These are phyloP conservation scores for Mycena pura DNA, from an alignment of 768 basidiomycete species.

Conservation along the genomic window DNA sequence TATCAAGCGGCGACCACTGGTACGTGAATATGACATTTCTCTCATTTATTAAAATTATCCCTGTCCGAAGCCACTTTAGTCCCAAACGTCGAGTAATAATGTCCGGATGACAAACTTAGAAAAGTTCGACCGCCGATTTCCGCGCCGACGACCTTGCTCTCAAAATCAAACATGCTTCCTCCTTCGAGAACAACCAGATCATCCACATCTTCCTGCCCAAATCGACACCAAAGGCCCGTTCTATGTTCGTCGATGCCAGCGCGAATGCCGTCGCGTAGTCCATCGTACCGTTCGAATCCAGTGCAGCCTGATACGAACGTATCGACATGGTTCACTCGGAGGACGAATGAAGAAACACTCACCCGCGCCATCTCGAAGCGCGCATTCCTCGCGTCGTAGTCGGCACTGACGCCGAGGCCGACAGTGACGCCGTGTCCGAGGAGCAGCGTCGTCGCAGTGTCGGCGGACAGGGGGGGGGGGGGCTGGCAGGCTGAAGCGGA, in stretches of 20 bases:
- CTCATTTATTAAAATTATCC: no score
- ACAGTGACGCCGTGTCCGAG: slow-evolving; percentile 73
- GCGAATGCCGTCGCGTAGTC: slow-evolving; percentile 42
- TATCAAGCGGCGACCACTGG: no score
- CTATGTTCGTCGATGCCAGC: slow-evolving; percentile 48
- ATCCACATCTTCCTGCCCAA: slow-evolving; percentile 8
- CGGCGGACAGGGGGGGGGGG: slow-evolving; percentile 70
- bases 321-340: slow-evolving; percentile 60
- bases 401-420: slow-evolving; percentile 67
- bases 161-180: slow-evolving; percentile 49
- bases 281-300: slow-evolving; percentile 46
- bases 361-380: slow-evolving; percentile 87
- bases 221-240: slow-evolving; percentile 45
- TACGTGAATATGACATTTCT: no score
- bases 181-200: slow-evolving; percentile 52
- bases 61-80: no score
- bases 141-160: slow-evolving; percentile 49
- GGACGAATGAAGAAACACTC: slow-evolving; percentile 26
- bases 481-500: slow-evolving; percentile 72
- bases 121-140: slow-evolving; percentile 41
- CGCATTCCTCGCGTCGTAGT: slow-evolving; percentile 77
- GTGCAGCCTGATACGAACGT: slow-evolving; percentile 33
- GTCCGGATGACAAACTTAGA: no score
- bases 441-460: slow-evolving; percentile 64
- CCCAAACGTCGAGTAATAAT: no score